These are phyloP conservation scores for Apiospora sp. DNA, from an alignment of 2,329 filamentous ascomycete genomes.

Conservation along the genomic window DNA sequence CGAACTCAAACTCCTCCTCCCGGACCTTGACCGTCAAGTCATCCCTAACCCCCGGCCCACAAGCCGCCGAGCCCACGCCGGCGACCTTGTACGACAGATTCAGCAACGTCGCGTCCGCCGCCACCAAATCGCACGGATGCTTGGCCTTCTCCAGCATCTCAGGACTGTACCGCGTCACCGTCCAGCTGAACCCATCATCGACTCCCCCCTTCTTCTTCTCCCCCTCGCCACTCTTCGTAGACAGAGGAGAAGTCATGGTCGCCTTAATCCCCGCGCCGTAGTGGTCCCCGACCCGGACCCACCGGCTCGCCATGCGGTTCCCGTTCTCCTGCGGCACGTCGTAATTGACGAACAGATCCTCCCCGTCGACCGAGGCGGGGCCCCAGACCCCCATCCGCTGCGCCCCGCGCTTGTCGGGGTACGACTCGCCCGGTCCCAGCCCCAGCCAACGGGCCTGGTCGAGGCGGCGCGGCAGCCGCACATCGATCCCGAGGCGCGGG, in stretches of 20 bases:
- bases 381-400: constrained; percentile 61
- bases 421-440: constrained; percentile 69
- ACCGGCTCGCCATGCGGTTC: constrained; percentile 68
- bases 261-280: constrained; percentile 36
- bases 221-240: not conserved
- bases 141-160: constrained; percentile 26
- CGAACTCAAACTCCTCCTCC: constrained; percentile 51
- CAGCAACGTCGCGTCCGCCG: constrained; percentile 44
- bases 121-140: constrained; percentile 35
- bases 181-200: constrained; percentile 26
- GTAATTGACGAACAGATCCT: constrained; percentile 63
- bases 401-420: constrained; percentile 67
- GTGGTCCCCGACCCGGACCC: constrained; percentile 52
- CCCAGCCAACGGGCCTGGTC: constrained; percentile 66
- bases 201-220: not conserved
- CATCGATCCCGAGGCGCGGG: constrained; percentile 67
- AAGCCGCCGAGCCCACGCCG: constrained; percentile 58
- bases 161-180: constrained; percentile 26
- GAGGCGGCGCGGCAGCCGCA: constrained; percentile 57
- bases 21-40: constrained; percentile 52
- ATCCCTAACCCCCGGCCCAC: constrained; percentile 56
- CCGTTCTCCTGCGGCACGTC: constrained; percentile 75
- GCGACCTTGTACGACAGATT: constrained; percentile 56
- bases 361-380: constrained; percentile 44
- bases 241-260: constrained; percentile 36